Evolutionary conservation across 164 flowering plant genomes (phyloP).

Genomic region (Chloranthus sessilifolius): DNA sequence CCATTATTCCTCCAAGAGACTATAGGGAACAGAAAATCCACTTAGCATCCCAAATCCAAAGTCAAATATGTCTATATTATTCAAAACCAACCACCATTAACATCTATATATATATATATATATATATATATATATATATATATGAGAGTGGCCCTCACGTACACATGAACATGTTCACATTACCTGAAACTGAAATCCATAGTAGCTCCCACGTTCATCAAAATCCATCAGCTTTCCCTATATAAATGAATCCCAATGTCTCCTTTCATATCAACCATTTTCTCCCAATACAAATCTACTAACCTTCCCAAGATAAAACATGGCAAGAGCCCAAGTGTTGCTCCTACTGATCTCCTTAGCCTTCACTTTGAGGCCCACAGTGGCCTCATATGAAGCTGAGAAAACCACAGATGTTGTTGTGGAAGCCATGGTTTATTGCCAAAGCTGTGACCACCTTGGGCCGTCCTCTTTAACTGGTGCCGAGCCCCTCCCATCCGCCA

Average conservation of each 20-base stretch:
- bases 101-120: neutral
- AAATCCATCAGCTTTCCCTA: neutral
- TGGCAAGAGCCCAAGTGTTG: no score
- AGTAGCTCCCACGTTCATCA: neutral
- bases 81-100: neutral
- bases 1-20: no score
- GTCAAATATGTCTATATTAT: neutral
- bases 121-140: neutral
- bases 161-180: neutral
- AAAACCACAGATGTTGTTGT: slow-evolving; percentile 33
- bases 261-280: neutral
- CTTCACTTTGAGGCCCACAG: neutral
- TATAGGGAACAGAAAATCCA: neutral
- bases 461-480: slow-evolving; percentile 56
- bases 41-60: neutral
- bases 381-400: slow-evolving; percentile 4
- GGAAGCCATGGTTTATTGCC: slow-evolving; percentile 82
- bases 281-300: neutral
- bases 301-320: no score
- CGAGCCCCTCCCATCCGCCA: slow-evolving; percentile 49
- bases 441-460: slow-evolving; percentile 51
- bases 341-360: neutral
- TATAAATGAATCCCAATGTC: neutral
- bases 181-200: neutral
- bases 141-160: slow-evolving; percentile 1